phyloP scores from a whole-genome alignment of 495 filamentous ascomycete species.

The Aspergillus wentii region DNA sequence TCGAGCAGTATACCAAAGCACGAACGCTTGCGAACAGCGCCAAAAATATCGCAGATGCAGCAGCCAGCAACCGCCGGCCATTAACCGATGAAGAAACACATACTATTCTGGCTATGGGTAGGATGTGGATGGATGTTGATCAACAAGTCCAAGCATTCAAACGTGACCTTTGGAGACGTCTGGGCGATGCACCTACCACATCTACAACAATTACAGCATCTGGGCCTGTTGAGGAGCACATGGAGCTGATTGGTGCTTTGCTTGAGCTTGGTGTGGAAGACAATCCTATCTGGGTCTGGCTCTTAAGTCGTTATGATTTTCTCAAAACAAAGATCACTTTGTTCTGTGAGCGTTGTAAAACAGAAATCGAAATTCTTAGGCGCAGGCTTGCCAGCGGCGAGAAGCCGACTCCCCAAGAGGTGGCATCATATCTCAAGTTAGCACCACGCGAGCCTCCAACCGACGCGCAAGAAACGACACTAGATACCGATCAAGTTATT shows the following conservation, averaged over 20 bases:
- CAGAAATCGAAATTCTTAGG: conserved; percentile 87
- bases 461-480: conserved; percentile 43
- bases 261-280: conserved; percentile 90
- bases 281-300: conserved; percentile 94
- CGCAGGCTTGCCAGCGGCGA: conserved; percentile 70
- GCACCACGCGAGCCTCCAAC: conserved; percentile 58
- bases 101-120: conserved; percentile 78
- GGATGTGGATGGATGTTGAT: conserved; percentile 93
- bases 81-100: conserved; percentile 73
- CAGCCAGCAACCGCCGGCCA: conserved; percentile 37
- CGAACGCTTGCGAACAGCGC: conserved; percentile 70
- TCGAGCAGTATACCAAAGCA: conserved; percentile 80
- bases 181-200: conserved; percentile 55
- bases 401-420: conserved; percentile 59
- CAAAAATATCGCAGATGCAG: conserved; percentile 52
- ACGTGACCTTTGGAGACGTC: conserved; percentile 75
- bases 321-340: conserved; percentile 76
- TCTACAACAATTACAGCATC: conserved; percentile 34
- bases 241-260: conserved; percentile 82
- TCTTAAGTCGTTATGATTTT: conserved; percentile 81
- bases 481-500: conserved; percentile 72
- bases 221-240: conserved; percentile 67
- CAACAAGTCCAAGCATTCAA: conserved; percentile 82
- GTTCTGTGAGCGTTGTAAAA: conserved; percentile 74
- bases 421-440: conserved; percentile 68